Evolutionary conservation across 2,329 filamentous ascomycete species (phyloP), one percentile per base, ranked within the genome.

Genomic region (Colletotrichum lupini): DNA sequence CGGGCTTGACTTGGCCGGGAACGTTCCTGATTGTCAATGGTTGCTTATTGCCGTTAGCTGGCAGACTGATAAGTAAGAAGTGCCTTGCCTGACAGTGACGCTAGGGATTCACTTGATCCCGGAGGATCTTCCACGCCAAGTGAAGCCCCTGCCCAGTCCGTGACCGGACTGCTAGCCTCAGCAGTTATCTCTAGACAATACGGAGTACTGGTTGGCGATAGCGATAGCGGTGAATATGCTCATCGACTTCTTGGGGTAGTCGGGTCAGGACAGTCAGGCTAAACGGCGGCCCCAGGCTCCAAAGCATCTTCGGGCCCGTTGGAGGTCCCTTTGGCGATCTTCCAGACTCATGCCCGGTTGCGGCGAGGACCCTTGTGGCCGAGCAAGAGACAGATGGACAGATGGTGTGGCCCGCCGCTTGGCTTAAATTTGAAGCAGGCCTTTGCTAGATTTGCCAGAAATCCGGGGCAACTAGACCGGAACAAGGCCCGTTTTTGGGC

Each of bases 401-500:
- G 53, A 74, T 59, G 53, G 49, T 46, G 65, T 62, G 52, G 61
- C 12, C 70, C 46, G 65, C 30, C 24, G 61, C 57, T 67, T 66
- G 71, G 71, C 70, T 73, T 64, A 72, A 64, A 69, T 69, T 64
- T 73, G 58, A 74, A 59, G 57, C 62, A 66, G 53, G 46, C 59
- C 35, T 67, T 52, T 67, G 65, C 65, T 67, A 22, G 58, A 68
- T 49, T 57, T 65, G 62, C 65, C 73, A 65, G 56, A 63, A 76
- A 76, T 76, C 74, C 73, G 74, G 74, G 74, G 74, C 74, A 76
- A 30, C 65, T 59, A 49, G 49, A 26, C 58, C 74, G 74, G 74
- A 62, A 35, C 61, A 65, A 67, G 56, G 26, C 58, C 74, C 69
- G 35, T 49, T 71, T 75, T 68, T 49, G 73, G 74, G 52, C 67